Base-by-base conservation (phyloP, 257 asterid genomes). In the Solanum virginianum region DNA sequence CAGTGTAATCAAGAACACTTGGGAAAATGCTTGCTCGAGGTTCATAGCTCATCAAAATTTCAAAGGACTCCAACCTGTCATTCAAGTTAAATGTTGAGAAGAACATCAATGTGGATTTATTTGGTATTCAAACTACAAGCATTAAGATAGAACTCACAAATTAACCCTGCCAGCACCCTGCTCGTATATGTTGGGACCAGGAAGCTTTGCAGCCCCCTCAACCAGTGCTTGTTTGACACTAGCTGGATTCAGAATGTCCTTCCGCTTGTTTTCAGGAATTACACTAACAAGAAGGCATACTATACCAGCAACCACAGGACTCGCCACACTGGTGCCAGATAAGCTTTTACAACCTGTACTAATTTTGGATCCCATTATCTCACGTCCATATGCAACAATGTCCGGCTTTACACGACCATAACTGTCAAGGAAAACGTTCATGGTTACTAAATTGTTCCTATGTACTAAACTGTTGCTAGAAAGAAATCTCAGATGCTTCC, bases 101-200 rank as follows among this genome's bases (percentile, higher is more conserved):
- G 55, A 63, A 80, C 20, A 84, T 54, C 66, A 84, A n/a, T 12
- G 53, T 83, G 53, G 26, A 66, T 59, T 59, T 29, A 69, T 51
- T 68, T 17, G n/a, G 49, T 3, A 59, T 83, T 83, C 81, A 53
- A n/a, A 36, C 47, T 72, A 43, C 84, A 84, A 86, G 83, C 69
- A 88, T 74, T 83, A 80, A 53, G 69, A 84, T 84, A 85, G 88
- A 81, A 97, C 99, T 97, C 93, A 97, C 99, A 95, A 91, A 90
- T 91, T 94, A 89, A 97, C 99, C 91, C 97, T 93, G 92, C 99
- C 99, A 49, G 99, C 98, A 83, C 99, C 99, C 90, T 97, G 99
- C 93, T 97, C 99, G n/a, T 93, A 97, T 97, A 97, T 97, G 90
- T 97, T 95, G 72, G 98, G 96, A 87, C 97, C 97, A 68, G 97